phyloP scores from a whole-genome alignment of 1,284 basidiomycete genomes.

The Amylostereum areolatum region DNA sequence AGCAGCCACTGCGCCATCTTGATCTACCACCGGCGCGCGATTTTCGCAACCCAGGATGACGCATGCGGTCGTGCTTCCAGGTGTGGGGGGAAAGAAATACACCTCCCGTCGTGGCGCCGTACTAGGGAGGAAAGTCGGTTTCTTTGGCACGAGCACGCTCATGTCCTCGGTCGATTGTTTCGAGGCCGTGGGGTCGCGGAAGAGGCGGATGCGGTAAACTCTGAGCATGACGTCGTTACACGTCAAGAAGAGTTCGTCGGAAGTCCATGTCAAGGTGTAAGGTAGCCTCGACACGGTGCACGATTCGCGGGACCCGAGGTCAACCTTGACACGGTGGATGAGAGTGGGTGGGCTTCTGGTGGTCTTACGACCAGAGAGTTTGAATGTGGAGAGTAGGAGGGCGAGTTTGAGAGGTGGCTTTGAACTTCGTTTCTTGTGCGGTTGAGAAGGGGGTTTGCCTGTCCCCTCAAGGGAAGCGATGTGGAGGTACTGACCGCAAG shows the following conservation, averaged over 20 bases:
- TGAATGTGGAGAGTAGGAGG: constrained; percentile 21
- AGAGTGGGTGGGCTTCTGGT: constrained; percentile 19
- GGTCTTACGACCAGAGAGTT: constrained; percentile 17
- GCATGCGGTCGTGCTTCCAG: not conserved
- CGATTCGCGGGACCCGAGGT: constrained; percentile 10
- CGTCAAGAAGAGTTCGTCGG: constrained; percentile 17
- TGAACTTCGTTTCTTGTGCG: constrained; percentile 6
- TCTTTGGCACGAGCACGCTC: constrained; percentile 11
- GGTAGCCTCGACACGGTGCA: constrained; percentile 16
- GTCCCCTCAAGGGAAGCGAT: constrained; percentile 22
- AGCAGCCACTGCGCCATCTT: not conserved
- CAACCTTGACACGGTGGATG: constrained; percentile 17
- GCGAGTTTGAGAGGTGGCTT: constrained; percentile 4
- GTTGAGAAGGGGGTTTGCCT: not conserved
- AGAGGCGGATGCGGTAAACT: not conserved
- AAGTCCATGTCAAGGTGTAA: constrained; percentile 20
- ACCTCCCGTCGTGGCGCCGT: constrained; percentile 15
- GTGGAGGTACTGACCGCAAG: constrained; percentile 20
- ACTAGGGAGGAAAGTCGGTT: constrained; percentile 16
- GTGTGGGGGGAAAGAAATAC: constrained; percentile 14
- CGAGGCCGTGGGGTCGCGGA: constrained; percentile 13
- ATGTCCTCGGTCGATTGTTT: constrained; percentile 4
- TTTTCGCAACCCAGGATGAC: constrained; percentile 17
- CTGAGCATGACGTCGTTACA: constrained; percentile 11
- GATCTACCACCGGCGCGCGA: constrained; percentile 2